Evolutionary conservation across 257 asterid species (phyloP).

Genomic region (Capsicum pubescens): DNA sequence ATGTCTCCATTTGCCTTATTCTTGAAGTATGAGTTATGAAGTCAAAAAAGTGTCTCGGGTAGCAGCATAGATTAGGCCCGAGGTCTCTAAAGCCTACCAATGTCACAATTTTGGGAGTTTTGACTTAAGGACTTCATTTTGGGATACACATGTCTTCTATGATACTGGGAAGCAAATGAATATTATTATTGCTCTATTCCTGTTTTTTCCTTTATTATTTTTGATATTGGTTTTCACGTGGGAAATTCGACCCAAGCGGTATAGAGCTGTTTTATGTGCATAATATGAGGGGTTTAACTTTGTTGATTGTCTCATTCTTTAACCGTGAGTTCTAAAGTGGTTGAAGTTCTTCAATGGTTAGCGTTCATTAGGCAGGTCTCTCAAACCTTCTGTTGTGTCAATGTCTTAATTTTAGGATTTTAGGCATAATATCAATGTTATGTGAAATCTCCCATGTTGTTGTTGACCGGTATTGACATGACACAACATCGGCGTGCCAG

Average conservation of each 20-base stretch:
- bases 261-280: not conserved
- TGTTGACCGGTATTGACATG: conserved; percentile 11
- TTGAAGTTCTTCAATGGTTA: not conserved
- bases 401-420: not conserved
- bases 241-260: not conserved
- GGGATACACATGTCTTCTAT: not conserved
- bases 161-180: conserved; percentile 5
- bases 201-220: not conserved
- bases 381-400: conserved; percentile 7
- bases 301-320: conserved; percentile 15
- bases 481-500: not conserved
- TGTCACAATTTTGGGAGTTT: not conserved
- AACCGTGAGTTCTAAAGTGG: conserved; percentile 17
- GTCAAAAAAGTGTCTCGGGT: not conserved
- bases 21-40: not conserved
- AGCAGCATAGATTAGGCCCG: not conserved
- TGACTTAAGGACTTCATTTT: not conserved
- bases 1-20: not conserved
- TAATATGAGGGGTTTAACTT: conserved; percentile 21
- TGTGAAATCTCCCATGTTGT: not conserved
- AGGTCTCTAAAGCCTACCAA: not conserved
- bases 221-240: not conserved
- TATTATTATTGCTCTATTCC: not conserved
- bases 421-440: not conserved
- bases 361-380: not conserved